Percentiles rank a stretch among this genome's conserved stretches.
Evolutionary conservation across 495 filamentous ascomycete species (phyloP).

Genomic region (Hypoxylon perforatum): DNA sequence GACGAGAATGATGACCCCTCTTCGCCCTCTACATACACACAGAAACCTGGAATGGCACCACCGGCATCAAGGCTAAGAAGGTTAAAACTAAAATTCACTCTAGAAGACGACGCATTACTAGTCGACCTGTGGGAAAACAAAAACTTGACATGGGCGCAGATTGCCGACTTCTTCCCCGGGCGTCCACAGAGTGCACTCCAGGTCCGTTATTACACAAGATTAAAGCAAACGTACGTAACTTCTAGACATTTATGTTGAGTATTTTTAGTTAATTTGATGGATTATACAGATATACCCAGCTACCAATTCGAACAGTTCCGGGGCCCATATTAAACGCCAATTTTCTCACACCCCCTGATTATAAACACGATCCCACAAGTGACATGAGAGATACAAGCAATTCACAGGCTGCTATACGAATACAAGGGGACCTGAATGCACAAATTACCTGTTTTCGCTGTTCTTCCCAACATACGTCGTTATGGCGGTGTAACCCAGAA

Average conservation of each 20-base stretch:
- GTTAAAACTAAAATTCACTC: slow-evolving; percentile 89
- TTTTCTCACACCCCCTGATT: too few relatives aligned
- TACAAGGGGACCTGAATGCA: slow-evolving; percentile 71
- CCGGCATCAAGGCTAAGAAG: slow-evolving; percentile 80
- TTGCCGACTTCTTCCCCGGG: slow-evolving; percentile 92
- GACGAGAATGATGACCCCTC: too few relatives aligned
- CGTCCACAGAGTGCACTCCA: slow-evolving; percentile 88
- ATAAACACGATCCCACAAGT: too few relatives aligned
- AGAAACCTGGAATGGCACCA: slow-evolving; percentile 83
- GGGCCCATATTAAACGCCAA: too few relatives aligned
- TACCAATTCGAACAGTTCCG: too few relatives aligned
- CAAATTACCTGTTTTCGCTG: slow-evolving; percentile 99
- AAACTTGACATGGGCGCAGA: slow-evolving; percentile 94
- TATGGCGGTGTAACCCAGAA: slow-evolving; percentile 97
- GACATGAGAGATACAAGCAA: slow-evolving; percentile 48
- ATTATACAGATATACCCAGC: too few relatives aligned
- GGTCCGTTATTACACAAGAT: slow-evolving; percentile 87
- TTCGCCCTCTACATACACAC: too few relatives aligned
- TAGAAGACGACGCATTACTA: slow-evolving; percentile 85
- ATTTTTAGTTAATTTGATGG: too few relatives aligned
- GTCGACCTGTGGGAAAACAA: slow-evolving; percentile 92
- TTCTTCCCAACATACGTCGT: slow-evolving; percentile 94
- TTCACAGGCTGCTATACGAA: slow-evolving; percentile 55
- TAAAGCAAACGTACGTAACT: too few relatives aligned
- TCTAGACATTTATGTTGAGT: too few relatives aligned